Evolutionary conservation across 768 basidiomycete genomes (phyloP).

Genomic region (Agrocybe pediades): DNA sequence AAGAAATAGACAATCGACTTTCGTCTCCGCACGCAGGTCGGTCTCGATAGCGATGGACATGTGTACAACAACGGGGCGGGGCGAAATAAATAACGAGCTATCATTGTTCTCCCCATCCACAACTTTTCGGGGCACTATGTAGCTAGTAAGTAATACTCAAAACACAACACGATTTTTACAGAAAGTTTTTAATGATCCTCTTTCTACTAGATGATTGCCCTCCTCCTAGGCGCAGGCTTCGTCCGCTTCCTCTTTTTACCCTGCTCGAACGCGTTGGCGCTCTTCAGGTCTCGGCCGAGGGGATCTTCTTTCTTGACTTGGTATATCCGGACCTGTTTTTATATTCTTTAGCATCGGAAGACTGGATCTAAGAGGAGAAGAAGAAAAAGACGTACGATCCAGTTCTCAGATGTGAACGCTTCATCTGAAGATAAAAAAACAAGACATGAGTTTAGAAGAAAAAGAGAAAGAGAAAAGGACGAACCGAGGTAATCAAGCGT

Average conservation of each 20-base stretch:
- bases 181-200: too few species aligned
- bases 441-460: slow-evolving; percentile 4
- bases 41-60: too few species aligned
- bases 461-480: slow-evolving; percentile 25
- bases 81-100: too few species aligned
- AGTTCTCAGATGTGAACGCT: slow-evolving; percentile 99
- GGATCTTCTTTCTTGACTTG: slow-evolving; percentile 93
- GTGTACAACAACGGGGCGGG: too few species aligned
- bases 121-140: too few species aligned
- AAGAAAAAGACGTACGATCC: slow-evolving; percentile 72
- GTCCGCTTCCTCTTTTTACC: slow-evolving; percentile 90
- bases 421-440: slow-evolving; percentile 56
- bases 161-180: too few species aligned
- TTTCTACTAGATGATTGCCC: slow-evolving; percentile 45
- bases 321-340: slow-evolving; percentile 82
- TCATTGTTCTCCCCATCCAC: too few species aligned
- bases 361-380: neutral
- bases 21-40: too few species aligned
- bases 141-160: too few species aligned
- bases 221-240: slow-evolving; percentile 67
- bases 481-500: slow-evolving; percentile 86
- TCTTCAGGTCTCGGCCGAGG: slow-evolving; percentile 88
- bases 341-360: neutral
- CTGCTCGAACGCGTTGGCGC: slow-evolving; percentile 77
- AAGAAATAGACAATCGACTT: too few species aligned